A percentile compares a stretch with the other conserved stretches of the same genome.
Conservation (phyloP, 2,329 filamentous ascomycete genomes). For the Trichoderma guizhouense region DNA sequence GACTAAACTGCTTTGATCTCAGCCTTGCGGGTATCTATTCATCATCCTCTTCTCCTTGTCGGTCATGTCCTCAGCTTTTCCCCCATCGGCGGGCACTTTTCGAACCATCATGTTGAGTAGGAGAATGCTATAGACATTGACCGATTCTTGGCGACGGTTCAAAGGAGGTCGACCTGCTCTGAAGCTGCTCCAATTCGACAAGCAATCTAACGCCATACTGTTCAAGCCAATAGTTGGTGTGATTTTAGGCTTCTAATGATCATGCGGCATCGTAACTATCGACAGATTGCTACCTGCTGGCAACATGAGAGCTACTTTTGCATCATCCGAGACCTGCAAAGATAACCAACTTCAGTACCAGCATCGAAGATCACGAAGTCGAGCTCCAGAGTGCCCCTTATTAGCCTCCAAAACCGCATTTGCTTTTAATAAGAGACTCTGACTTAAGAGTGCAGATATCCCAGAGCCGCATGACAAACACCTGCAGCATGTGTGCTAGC, state of each 20-base stretch:
- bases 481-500: background rate
- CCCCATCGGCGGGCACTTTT: background rate
- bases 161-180: background rate
- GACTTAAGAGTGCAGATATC: background rate
- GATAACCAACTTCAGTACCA: background rate
- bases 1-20: background rate
- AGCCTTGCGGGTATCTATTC: background rate
- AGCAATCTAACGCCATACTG: background rate
- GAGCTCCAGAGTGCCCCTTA: background rate
- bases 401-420: background rate
- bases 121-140: background rate
- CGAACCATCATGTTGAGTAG: background rate
- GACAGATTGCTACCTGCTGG: background rate
- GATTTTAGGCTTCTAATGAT: background rate
- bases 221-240: background rate
- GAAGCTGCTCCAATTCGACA: background rate
- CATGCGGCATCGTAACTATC: background rate
- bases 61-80: background rate
- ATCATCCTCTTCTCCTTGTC: background rate
- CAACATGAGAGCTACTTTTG: background rate
- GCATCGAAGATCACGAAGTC: background rate
- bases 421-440: background rate
- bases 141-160: background rate
- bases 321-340: background rate
- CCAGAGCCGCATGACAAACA: background rate